Percentiles rank a stretch among this genome's conserved stretches.
Conservation (phyloP, 1,284 basidiomycete species). For the Volvariella volvacea region DNA sequence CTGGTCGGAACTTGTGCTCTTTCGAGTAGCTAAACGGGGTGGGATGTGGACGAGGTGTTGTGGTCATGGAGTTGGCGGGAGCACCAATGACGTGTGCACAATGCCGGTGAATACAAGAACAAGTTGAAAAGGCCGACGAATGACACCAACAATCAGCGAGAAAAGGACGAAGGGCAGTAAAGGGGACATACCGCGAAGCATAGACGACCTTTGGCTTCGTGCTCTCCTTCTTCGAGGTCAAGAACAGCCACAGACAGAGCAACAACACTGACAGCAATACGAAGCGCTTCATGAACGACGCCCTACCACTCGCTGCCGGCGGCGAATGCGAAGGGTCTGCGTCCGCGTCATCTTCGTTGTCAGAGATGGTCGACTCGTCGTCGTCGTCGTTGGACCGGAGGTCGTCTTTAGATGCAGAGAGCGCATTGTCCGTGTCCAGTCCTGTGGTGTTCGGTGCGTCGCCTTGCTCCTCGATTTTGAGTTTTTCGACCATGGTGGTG, state of each 20-base stretch:
- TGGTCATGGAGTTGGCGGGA: constrained; percentile 2
- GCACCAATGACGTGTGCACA: not conserved
- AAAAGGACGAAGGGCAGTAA: not conserved
- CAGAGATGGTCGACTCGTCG: too few relatives aligned
- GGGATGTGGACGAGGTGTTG: not conserved
- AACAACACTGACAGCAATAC: too few relatives aligned
- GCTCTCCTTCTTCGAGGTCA: constrained; percentile 7
- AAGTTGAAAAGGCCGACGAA: not conserved
- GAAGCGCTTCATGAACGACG: too few relatives aligned
- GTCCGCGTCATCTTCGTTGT: too few relatives aligned
- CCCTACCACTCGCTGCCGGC: too few relatives aligned
- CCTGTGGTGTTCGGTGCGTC: too few relatives aligned
- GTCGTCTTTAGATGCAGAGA: too few relatives aligned
- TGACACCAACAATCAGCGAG: not conserved
- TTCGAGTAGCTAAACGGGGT: constrained; percentile 60
- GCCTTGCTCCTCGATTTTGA: too few relatives aligned
- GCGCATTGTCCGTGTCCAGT: too few relatives aligned
- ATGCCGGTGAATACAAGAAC: not conserved
- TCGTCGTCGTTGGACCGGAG: too few relatives aligned
- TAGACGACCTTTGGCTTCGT: constrained; percentile 35
- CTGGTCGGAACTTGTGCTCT: constrained; percentile 57
- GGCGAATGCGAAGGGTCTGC: too few relatives aligned
- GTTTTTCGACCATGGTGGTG: too few relatives aligned
- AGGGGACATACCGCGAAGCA: constrained; percentile 36
- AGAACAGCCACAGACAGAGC: not conserved